Conservation (phyloP, 176 grass and related monocot species). For the Paspalum notatum region DNA sequence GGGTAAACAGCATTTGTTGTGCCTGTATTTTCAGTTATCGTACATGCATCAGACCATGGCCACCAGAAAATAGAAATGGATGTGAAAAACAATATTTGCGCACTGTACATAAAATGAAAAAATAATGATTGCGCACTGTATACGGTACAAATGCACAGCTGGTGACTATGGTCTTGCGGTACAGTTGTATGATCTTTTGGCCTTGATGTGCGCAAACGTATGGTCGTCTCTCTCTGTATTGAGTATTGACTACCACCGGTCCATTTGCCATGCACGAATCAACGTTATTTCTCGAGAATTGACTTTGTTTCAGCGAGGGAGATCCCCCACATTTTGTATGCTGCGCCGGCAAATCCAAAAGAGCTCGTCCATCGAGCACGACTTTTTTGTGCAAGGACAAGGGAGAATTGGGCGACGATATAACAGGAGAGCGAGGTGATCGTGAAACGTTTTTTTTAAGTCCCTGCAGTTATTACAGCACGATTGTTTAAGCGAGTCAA, state of each 20-base stretch:
- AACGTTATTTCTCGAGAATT: neutral
- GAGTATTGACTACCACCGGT: neutral
- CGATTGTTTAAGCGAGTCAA: conserved; percentile 14
- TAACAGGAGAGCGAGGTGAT: neutral
- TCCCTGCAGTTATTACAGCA: conserved; percentile 7
- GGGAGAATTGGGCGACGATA: neutral
- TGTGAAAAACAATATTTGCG: no score
- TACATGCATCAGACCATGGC: no score
- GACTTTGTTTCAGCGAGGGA: conserved; percentile 22
- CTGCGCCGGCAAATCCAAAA: neutral
- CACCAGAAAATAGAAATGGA: no score
- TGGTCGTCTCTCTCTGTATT: neutral
- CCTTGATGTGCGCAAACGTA: neutral
- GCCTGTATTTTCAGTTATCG: neutral
- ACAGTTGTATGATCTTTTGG: neutral
- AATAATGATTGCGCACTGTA: no score
- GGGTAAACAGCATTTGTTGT: neutral
- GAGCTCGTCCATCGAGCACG: conserved; percentile 20
- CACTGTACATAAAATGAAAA: no score
- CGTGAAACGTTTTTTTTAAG: neutral
- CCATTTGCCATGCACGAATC: conserved; percentile 7
- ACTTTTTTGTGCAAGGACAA: neutral
- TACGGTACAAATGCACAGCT: no score
- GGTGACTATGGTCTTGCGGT: no score
- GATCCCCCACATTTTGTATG: neutral